Base-by-base conservation (phyloP, 352 stramenopile genomes). In the Phytopythium montanum region DNA sequence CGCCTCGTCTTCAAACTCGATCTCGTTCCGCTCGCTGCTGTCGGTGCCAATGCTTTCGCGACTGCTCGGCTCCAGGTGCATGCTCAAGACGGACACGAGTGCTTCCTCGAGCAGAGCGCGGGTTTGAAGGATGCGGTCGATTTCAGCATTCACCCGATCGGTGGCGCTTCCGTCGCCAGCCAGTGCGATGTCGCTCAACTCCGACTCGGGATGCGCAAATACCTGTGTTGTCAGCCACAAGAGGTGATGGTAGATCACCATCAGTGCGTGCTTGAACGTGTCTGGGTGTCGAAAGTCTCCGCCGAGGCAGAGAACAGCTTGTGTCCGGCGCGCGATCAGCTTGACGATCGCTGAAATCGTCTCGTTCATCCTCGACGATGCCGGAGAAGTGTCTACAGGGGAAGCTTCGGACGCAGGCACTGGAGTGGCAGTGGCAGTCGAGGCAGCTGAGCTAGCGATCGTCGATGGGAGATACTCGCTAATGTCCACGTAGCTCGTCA, bases 201-300 rank as follows among this genome's bases (percentile, higher is more conserved):
- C 51, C 0, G 26, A 52, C 29, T 75, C 73, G 49, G 66, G 44
- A 0, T 13, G 51, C 45, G 79, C 76, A 26, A 96, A 94, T 0
- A 96, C 59, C 28, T 81, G 76, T 19, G 38, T 62, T 21, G 76
- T 87, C n/a, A 75, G 64, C 87, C 87, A 96, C 18, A 96, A 62
- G 5, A 96, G 52, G 39, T 94, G 82, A 4, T 70, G 76, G 60
- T 91, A 90, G 41, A 96, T 61, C 52, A 92, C 78, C 45, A 71
- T 78, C 36, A 94, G 38, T 14, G 75, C 66, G 38, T 79, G 75
- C 64, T 82, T 90, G 65, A 95, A 75, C 12, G 75, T 79, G 45
- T 90, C 84, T 7, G 72, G 61, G 23, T 88, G 52, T 5, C 75
- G 62, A 62, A 92, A 76, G 18, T 65, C 66, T 56, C 84, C 64